These are phyloP conservation scores for Picea glauca DNA, from an alignment of 75 land plant species.

Conservation along the genomic window DNA sequence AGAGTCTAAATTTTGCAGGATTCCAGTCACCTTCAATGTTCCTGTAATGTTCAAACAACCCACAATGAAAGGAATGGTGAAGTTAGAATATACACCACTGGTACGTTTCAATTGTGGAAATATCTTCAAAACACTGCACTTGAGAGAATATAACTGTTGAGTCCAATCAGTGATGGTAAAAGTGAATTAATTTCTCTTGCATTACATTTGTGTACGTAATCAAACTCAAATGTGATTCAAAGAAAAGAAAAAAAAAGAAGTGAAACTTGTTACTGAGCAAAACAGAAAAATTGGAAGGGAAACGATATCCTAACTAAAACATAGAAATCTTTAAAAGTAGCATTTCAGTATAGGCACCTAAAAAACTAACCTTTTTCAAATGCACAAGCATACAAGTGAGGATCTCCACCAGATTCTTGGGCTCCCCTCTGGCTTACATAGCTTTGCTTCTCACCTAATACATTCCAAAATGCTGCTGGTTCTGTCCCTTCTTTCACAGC, in stretches of 20 bases:
- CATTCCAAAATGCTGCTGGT: constrained; percentile 77
- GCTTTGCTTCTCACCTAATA: constrained; percentile 83
- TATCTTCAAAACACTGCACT: background rate
- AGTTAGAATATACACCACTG: background rate
- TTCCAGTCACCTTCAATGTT: constrained; percentile 5
- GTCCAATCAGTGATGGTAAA: background rate
- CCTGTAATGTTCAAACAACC: constrained; percentile 10
- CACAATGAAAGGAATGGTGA: background rate
- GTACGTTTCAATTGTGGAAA: background rate
- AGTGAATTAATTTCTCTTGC: background rate
- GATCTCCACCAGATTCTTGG: constrained; percentile 69
- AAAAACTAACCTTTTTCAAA: too few species aligned
- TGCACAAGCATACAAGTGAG: constrained; percentile 37
- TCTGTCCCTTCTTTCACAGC: constrained; percentile 93
- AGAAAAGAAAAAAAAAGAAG: too few species aligned
- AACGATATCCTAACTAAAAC: too few species aligned
- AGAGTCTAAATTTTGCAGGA: constrained; percentile 3
- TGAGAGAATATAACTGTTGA: background rate
- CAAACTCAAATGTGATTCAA: too few species aligned
- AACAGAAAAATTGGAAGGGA: too few species aligned
- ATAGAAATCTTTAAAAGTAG: too few species aligned
- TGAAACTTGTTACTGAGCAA: too few species aligned
- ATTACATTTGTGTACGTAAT: too few species aligned
- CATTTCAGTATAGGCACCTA: too few species aligned
- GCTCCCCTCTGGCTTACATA: constrained; percentile 65